Evolutionary conservation across 768 basidiomycete species (phyloP).

Genomic region (Tubosaeta sp.): DNA sequence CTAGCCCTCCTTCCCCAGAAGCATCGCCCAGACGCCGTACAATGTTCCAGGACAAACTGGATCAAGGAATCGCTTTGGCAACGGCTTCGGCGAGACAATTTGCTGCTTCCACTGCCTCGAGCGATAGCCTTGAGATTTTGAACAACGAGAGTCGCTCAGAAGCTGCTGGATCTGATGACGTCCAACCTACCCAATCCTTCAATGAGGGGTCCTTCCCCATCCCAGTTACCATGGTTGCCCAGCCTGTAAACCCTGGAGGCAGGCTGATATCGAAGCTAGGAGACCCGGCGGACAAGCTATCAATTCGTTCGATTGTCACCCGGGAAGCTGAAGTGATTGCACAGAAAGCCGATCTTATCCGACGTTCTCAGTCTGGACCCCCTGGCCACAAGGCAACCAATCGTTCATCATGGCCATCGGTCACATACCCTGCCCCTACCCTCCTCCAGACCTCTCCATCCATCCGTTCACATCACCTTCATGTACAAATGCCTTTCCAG

Average conservation of each 20-base stretch:
- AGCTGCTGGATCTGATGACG: slow-evolving; percentile 61
- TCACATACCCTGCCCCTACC: slow-evolving; percentile 43
- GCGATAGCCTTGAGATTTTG: slow-evolving; percentile 53
- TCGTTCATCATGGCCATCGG: slow-evolving; percentile 38
- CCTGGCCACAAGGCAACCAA: slow-evolving; percentile 34
- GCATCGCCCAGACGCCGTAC: slow-evolving; percentile 64
- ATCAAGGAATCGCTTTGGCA: slow-evolving; percentile 61
- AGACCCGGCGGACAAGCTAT: slow-evolving; percentile 5
- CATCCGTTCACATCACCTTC: slow-evolving; percentile 29
- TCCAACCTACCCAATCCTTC: slow-evolving; percentile 63
- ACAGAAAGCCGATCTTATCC: slow-evolving; percentile 36
- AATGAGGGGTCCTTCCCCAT: slow-evolving; percentile 43
- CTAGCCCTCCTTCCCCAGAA: slow-evolving; percentile 77
- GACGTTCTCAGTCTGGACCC: slow-evolving; percentile 43
- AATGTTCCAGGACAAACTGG: slow-evolving; percentile 65
- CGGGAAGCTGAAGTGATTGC: slow-evolving; percentile 18
- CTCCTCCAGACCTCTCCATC: slow-evolving; percentile 43
- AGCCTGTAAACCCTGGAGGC: slow-evolving; percentile 20
- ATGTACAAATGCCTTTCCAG: slow-evolving; percentile 28
- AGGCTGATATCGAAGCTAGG: slow-evolving; percentile 19
- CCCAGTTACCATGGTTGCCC: slow-evolving; percentile 6
- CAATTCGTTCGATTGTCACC: neutral
- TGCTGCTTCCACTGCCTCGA: slow-evolving; percentile 49
- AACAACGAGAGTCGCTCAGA: slow-evolving; percentile 64
- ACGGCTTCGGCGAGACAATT: slow-evolving; percentile 61